Evolutionary conservation across 805 yeast genomes (phyloP).

Genomic region (Clavispora vitiphila): DNA sequence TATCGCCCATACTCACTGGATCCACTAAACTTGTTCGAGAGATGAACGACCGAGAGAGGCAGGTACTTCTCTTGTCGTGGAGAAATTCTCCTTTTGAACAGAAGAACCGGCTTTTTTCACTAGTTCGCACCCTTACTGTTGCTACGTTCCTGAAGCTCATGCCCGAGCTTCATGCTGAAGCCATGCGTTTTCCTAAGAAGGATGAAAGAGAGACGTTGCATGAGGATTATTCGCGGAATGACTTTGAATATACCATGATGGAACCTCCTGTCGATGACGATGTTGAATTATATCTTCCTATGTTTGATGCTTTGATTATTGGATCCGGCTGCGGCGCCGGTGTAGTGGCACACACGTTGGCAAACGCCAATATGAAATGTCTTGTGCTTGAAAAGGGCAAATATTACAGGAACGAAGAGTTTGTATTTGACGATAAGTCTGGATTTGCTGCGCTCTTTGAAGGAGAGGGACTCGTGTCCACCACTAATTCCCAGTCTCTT

Average conservation of each 20-base stretch:
- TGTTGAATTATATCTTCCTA: conserved; percentile 29
- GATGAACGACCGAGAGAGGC: conserved; percentile 31
- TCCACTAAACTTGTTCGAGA: conserved; percentile 30
- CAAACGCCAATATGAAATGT: conserved; percentile 37
- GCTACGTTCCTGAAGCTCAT: conserved; percentile 24
- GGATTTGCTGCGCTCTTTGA: conserved; percentile 38
- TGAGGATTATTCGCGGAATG: conserved; percentile 20
- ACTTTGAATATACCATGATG: conserved; percentile 26
- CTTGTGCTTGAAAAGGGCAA: conserved; percentile 50
- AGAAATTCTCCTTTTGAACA: conserved; percentile 33
- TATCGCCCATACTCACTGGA: conserved; percentile 28
- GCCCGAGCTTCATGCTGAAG: conserved; percentile 29
- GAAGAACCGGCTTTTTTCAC: conserved; percentile 31
- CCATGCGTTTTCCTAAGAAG: conserved; percentile 34
- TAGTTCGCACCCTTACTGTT: conserved; percentile 22
- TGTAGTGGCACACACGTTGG: conserved; percentile 44
- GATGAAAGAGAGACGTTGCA: conserved; percentile 27
- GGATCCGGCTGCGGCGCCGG: conserved; percentile 56
- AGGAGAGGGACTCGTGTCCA: conserved; percentile 29
- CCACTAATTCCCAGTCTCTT: conserved; percentile 28
- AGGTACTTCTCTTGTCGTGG: conserved; percentile 33
- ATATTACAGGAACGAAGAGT: conserved; percentile 33
- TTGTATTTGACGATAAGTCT: conserved; percentile 31
- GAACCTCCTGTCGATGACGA: conserved; percentile 25
- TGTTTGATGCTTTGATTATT: conserved; percentile 42